Base-by-base conservation (phyloP, 371 early-diverging fungal genomes). In the Caulochytrium protostelioides region DNA sequence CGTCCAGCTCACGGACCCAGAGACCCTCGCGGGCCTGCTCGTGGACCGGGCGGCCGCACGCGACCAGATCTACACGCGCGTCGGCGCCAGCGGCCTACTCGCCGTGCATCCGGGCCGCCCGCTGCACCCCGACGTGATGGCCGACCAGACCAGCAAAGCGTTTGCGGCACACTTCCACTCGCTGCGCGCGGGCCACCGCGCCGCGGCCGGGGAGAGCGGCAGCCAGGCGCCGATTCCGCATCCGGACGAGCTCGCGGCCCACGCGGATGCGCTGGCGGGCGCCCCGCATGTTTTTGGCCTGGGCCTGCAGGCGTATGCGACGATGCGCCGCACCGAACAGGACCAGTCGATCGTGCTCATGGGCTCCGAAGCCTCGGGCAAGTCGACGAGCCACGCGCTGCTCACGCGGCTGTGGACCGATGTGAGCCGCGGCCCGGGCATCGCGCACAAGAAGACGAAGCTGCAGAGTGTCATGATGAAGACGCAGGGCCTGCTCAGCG, bases 231-330 rank as follows among this genome's bases (percentile, higher is more conserved):
- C 21, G 48, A 62, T 9, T 64, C 75, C 32, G 41, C 19, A 38
- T 44, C 33, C 44, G 24, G 71, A 65, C 36, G 70, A 72, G 37
- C 47, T 73, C 22, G 69, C 73, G 20, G 61, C 69, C 28, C 55
- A 56, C 31, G 67, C 70, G 4, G 26, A 26, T 4, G 26, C 13
- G 25, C 16, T 5, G 28, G 14, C 78, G 78, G 47, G 72, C 35
- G 55, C 69, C 4, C 83, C 95, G 3, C 97, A 92, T 52, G 69
- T 85, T 7, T 91, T 75, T 52, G 73, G 79, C 41, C 49, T 79
- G 29, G 74, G 87, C 64, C 65, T 83, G 65, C 47, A 71, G 58
- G 57, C 80, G 66, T 53, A 68, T 77, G 22, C 52, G 66, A 50
- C 80, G 62, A 72, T 80, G 71, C 41, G 49, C 24, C 37, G 57